Percentiles rank a stretch among this genome's conserved stretches.
These are phyloP conservation scores for Posidonia australis DNA, from an alignment of 106 monocot species.

Conservation along the genomic window DNA sequence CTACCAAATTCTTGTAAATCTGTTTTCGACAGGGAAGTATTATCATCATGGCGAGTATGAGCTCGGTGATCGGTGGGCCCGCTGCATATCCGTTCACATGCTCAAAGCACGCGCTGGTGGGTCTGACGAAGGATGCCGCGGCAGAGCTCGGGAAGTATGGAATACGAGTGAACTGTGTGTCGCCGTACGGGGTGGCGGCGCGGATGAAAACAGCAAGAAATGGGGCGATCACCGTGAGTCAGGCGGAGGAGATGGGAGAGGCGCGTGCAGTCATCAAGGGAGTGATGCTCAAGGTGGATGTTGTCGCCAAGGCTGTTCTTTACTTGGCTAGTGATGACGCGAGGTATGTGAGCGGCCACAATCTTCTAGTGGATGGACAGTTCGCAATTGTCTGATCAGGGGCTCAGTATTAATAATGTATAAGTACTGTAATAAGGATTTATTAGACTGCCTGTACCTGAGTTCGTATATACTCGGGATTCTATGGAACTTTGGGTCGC, in stretches of 20 bases:
- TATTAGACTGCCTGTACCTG: too few relatives aligned
- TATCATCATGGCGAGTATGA: conserved; percentile 4
- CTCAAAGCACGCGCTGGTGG: conserved; percentile 16
- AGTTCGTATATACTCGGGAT: too few relatives aligned
- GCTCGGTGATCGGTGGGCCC: background rate
- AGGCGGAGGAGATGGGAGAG: conserved; percentile 5
- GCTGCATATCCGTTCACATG: background rate
- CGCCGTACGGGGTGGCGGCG: conserved; percentile 15
- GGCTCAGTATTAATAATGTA: too few relatives aligned
- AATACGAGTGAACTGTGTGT: conserved; percentile 18
- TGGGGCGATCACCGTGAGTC: background rate
- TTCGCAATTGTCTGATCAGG: background rate
- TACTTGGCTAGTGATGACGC: conserved; percentile 27
- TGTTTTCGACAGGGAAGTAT: background rate
- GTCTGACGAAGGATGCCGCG: conserved; percentile 13
- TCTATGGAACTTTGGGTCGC: too few relatives aligned
- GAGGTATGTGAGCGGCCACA: conserved; percentile 27
- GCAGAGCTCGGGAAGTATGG: conserved; percentile 15
- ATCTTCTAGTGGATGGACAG: conserved; percentile 24
- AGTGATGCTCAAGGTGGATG: conserved; percentile 13
- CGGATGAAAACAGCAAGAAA: background rate
- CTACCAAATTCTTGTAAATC: too few relatives aligned
- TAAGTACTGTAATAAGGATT: too few relatives aligned
- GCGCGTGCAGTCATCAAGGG: conserved; percentile 9
- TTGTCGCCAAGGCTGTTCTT: conserved; percentile 19